Evolutionary conservation across 2,329 filamentous ascomycete species (phyloP), one percentile per base, ranked within the genome.

Genomic region (Atkinsonella hypoxylon): DNA sequence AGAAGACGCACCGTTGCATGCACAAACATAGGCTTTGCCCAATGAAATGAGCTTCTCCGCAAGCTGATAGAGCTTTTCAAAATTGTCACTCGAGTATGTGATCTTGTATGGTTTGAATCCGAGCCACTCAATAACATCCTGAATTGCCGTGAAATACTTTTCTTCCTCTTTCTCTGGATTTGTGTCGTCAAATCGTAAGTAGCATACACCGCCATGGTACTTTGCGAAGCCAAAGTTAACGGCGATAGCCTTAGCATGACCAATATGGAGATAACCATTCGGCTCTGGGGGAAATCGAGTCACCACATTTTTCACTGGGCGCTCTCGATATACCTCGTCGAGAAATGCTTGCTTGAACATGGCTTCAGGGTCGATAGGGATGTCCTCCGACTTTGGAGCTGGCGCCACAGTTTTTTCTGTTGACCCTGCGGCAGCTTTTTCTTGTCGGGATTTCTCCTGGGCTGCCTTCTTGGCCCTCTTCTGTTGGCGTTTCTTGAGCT

Each of bases 141-240:
- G 75, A 58, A 97, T 97, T n/a, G 88, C 85, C 11, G 77, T 79
- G 63, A 94, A 94, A 68, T 90, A 97, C 52, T 84, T 77, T 67
- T 95, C 87, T 64, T 96, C 87, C 66, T 97, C 93, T 45, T 87
- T 87, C 56, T 90, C 88, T 1, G 93, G 93, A 65, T 97, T 97
- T 13, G 93, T 97, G 61, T 97, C 93, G 65, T 97, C 93, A 66
- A 87, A 95, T 60, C 91, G 53, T 48, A 53, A 34, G 47, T 53
- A 51, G 52, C 47, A 53, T 17, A 57, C 60, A 52, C 91, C 91
- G 36, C 85, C 85, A 64, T 95, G 87, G 62, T 83, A 82, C 62
- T 79, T 81, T 13, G 93, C 91, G 65, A 96, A 97, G 7, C 91
- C 91, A 69, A 97, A 97, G 70, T 97, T 96, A 67, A 97, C 82